Base-by-base conservation (phyloP, 2,329 filamentous ascomycete species). In the Geoglossum cookeanum region DNA sequence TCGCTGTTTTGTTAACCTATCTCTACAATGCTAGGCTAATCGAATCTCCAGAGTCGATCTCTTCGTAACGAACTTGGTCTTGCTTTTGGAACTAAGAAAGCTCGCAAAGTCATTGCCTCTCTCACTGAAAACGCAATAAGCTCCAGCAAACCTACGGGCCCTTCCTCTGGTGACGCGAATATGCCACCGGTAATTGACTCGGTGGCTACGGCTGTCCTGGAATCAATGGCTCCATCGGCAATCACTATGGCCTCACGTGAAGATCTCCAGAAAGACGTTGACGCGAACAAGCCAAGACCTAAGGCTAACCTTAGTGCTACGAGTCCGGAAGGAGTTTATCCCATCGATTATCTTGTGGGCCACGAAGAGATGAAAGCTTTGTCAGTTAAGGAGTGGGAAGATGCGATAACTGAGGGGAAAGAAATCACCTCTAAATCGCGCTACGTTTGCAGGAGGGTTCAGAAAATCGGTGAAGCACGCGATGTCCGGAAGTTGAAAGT, bases 71-170 rank as follows among this genome's bases (percentile, higher is more conserved):
- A 83, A 1, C 79, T 94, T 11, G 85, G 85, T 45, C 77, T 85
- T 63, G 81, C 84, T 35, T 94, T 94, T 65, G 87, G 87, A 67
- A 91, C 86, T 30, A 89, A 87, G 73, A 91, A 90, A 70, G 84
- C 87, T 27, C 85, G 83, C 74, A 91, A 90, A 71, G 84, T 80
- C 0, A 80, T 92, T 62, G 75, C 77, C 32, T 78, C 82, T 58
- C 75, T 78, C 61, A 80, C 81, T 1, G 76, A 85, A 63, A 89
- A 90, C 65, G 84, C 84, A 17, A 87, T 91, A 62, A 71, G 65
- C 39, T 62, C 63, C 7, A 65, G 66, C 32, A 65, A 54, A 60
- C 62, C 63, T 17, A 59, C 60, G 54, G 57, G 55, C 35, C 30
- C 8, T 7, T 30, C 35, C 22, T 42, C 55, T 52, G 5, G 44